Base-by-base conservation (phyloP, 305 asterid genomes). In the Rubia peregrina region DNA sequence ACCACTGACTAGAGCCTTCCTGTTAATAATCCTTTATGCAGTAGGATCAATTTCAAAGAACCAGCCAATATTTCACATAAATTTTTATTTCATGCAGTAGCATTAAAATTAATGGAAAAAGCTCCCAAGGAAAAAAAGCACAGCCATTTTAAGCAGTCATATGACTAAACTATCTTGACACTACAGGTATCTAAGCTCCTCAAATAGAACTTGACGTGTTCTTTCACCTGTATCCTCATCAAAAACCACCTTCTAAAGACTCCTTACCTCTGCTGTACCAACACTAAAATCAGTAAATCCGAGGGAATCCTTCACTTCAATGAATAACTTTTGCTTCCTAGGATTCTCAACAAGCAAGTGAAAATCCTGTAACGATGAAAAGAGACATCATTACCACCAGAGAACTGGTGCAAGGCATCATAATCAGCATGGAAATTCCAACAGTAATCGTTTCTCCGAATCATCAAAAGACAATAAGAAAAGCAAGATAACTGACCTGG, bases 261-360 rank as follows among this genome's bases (percentile, higher is more conserved):
- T 24, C 75, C 55, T 77, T 79, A 94, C 98, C 99, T 91, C 95
- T 55, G 86, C 95, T 12, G 84, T 82, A 48, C 99, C 99, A 53
- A 95, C 82, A 17, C 87, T 86, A 83, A 88, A 76, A 79, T 95
- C 94, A 3, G 90, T 76, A 83, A 91, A 89, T 68, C 99, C 99
- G 53, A 91, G 84, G 62, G 96, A 81, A 81, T 95, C 99, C 85
- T 87, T 91, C 61, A 89, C 94, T 84, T 95, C 96, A 77, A 91
- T 80, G 68, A 26, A 76, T 68, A 95, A 78, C 64, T 84, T 91
- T 67, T 95, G 93, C 74, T 85, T 87, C 85, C 73, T 81, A 49
- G 98, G 97, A 78, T 95, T 81, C 56, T 92, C 83, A 71, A 91
- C 99, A 74, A 91, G 84, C 88, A 95, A 80, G 84, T 89, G 85